Conservation (phyloP, 2,329 filamentous ascomycete species). For the Delphinella strobiligena region DNA sequence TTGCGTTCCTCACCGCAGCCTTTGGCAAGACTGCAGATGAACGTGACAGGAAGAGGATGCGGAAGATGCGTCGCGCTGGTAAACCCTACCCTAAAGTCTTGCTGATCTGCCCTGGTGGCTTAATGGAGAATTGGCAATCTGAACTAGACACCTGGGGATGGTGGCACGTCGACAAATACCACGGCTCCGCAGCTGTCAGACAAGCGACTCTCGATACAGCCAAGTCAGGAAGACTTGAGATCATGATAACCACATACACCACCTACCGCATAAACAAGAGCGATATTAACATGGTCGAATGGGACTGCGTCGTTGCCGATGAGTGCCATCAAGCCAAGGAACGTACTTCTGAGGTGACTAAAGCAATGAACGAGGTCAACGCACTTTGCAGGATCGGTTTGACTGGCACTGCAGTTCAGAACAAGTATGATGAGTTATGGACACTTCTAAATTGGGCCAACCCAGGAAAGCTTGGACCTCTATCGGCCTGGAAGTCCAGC, state of each 20-base stretch:
- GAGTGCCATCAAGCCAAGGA: slow-evolving; percentile 90
- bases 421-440: slow-evolving; percentile 96
- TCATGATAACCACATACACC: slow-evolving; percentile 88
- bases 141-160: slow-evolving; percentile 87
- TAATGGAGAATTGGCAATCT: slow-evolving; percentile 84
- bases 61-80: slow-evolving; percentile 59
- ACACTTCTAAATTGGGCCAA: slow-evolving; percentile 94
- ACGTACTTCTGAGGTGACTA: slow-evolving; percentile 60
- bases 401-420: slow-evolving; percentile 93
- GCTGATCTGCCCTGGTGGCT: slow-evolving; percentile 75
- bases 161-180: slow-evolving; percentile 80
- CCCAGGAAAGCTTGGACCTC: slow-evolving; percentile 57
- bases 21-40: slow-evolving; percentile 92
- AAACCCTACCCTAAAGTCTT: slow-evolving; percentile 75
- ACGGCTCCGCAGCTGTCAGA: slow-evolving; percentile 52
- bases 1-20: slow-evolving; percentile 77
- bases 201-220: slow-evolving; percentile 45
- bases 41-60: slow-evolving; percentile 73
- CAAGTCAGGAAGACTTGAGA: slow-evolving; percentile 63
- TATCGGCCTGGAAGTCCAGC: slow-evolving; percentile 63
- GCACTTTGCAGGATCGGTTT: slow-evolving; percentile 84
- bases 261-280: slow-evolving; percentile 71
- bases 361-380: slow-evolving; percentile 83
- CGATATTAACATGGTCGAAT: slow-evolving; percentile 71
- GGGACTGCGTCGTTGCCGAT: slow-evolving; percentile 91